phyloP scores from a whole-genome alignment of 164 flowering plant genomes.

The Kingdonia uniflora region DNA sequence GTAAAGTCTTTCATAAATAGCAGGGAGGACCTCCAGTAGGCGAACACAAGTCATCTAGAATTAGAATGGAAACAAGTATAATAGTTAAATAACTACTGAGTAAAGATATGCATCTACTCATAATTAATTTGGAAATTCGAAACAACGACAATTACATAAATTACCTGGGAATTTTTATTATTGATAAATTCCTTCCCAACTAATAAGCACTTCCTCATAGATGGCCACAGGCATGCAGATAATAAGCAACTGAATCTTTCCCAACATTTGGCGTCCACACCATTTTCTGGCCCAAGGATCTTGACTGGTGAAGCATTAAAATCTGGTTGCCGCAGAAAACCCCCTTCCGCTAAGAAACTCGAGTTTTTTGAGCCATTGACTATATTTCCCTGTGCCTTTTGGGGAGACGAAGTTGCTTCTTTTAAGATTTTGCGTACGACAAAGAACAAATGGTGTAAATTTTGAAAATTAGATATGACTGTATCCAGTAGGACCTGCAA shows the following conservation, averaged over 20 bases:
- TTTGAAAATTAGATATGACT: conserved; percentile 44
- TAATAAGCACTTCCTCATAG: conserved; percentile 47
- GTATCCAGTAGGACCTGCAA: conserved; percentile 66
- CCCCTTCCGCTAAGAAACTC: conserved; percentile 58
- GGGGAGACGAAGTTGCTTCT: conserved; percentile 35
- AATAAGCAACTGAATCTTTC: conserved; percentile 41
- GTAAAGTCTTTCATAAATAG: conserved; percentile 38
- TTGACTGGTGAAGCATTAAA: conserved; percentile 22
- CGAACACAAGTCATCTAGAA: conserved; percentile 91
- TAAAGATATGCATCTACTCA: neutral
- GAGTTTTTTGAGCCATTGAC: conserved; percentile 16
- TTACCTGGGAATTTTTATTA: conserved; percentile 64
- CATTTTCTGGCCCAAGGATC: conserved; percentile 10
- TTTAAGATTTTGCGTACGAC: conserved; percentile 55
- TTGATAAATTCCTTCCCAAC: conserved; percentile 64
- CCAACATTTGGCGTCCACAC: conserved; percentile 23
- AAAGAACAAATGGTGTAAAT: conserved; percentile 75
- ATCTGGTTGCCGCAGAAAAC: conserved; percentile 62
- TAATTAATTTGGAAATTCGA: too few species aligned
- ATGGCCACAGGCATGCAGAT: conserved; percentile 56
- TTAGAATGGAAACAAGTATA: conserved; percentile 1
- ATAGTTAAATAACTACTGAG: neutral
- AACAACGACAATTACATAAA: neutral
- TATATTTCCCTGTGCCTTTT: conserved; percentile 13
- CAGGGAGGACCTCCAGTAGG: conserved; percentile 73